These are phyloP conservation scores for Blastosporella zonata DNA, from an alignment of 1,284 basidiomycete genomes.

Conservation along the genomic window DNA sequence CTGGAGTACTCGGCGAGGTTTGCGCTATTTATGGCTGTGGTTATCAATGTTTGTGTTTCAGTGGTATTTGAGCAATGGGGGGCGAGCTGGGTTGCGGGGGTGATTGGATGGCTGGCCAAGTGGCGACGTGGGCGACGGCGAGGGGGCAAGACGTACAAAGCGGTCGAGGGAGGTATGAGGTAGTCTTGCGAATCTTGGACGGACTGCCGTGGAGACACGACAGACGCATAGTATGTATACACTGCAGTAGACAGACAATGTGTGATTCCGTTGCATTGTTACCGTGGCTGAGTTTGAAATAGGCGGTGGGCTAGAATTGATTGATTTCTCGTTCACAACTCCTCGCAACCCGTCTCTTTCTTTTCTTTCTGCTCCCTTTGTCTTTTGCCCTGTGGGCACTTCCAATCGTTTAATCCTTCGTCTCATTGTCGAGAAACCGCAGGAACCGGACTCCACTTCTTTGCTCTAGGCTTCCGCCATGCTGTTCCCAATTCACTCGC, in stretches of 20 bases:
- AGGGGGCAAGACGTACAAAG: constrained; percentile 64
- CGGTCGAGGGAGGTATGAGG: constrained; percentile 65
- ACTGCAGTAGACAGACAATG: not conserved
- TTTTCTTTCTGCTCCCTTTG: constrained; percentile 27
- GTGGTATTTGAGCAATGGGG: constrained; percentile 83
- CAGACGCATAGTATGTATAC: constrained; percentile 5
- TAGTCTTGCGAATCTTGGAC: too few species aligned
- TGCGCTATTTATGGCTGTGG: constrained; percentile 68
- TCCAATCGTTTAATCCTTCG: constrained; percentile 46
- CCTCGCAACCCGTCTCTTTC: constrained; percentile 11
- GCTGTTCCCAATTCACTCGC: constrained; percentile 25
- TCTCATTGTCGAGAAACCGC: constrained; percentile 42
- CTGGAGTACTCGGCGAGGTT: constrained; percentile 72
- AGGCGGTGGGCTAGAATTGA: constrained; percentile 1
- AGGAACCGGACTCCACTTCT: constrained; percentile 51
- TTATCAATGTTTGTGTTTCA: constrained; percentile 73
- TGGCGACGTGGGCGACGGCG: constrained; percentile 46
- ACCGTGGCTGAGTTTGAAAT: constrained; percentile 26
- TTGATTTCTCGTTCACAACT: constrained; percentile 4
- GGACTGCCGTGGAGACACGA: too few species aligned
- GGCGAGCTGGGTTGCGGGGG: constrained; percentile 54
- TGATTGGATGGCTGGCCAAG: constrained; percentile 48
- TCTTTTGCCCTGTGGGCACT: constrained; percentile 53
- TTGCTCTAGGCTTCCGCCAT: constrained; percentile 30
- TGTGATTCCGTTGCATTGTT: constrained; percentile 21